These are phyloP conservation scores for Fusarium veterinarium DNA, from an alignment of 2,329 filamentous ascomycete species.

Conservation along the genomic window DNA sequence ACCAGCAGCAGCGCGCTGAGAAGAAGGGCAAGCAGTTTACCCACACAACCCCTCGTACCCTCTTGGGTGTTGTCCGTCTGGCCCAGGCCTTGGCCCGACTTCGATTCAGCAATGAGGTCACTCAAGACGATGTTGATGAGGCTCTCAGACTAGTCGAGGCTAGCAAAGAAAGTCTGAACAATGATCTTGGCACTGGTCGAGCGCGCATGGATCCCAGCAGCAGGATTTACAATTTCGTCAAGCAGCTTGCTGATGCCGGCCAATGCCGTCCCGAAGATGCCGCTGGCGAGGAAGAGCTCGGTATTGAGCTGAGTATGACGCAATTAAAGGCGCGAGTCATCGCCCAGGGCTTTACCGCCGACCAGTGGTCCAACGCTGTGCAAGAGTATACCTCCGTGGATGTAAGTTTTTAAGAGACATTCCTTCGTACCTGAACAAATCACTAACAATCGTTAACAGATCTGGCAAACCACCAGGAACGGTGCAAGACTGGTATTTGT, in stretches of 20 bases:
- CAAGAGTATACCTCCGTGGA: slow-evolving; percentile 90
- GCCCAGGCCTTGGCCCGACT: slow-evolving; percentile 93
- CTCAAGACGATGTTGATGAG: slow-evolving; percentile 95
- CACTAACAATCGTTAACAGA: slow-evolving; percentile 62
- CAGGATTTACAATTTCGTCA: slow-evolving; percentile 95
- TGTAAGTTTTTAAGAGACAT: slow-evolving; percentile 72
- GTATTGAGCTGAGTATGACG: slow-evolving; percentile 82
- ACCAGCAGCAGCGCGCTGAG: slow-evolving; percentile 91
- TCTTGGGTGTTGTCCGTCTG: slow-evolving; percentile 91
- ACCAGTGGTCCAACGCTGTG: slow-evolving; percentile 87
- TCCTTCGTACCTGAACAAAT: background rate
- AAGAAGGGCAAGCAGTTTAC: slow-evolving; percentile 91
- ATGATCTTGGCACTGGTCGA: slow-evolving; percentile 69
- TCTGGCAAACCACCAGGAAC: slow-evolving; percentile 82
- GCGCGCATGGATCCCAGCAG: slow-evolving; percentile 83
- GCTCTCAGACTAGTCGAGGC: slow-evolving; percentile 91
- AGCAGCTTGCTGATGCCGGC: slow-evolving; percentile 85
- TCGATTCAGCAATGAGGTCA: slow-evolving; percentile 86
- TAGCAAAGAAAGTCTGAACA: slow-evolving; percentile 89
- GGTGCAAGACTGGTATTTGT: slow-evolving; percentile 79
- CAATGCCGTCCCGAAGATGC: slow-evolving; percentile 81
- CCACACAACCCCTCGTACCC: slow-evolving; percentile 92
- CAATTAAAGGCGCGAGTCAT: slow-evolving; percentile 92
- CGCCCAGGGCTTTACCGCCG: slow-evolving; percentile 95
- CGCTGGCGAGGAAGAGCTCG: slow-evolving; percentile 64